Percentiles rank a stretch among this genome's conserved stretches.
phyloP scores from a whole-genome alignment of 2,329 filamentous ascomycete species.

The Claviceps maximensis region DNA sequence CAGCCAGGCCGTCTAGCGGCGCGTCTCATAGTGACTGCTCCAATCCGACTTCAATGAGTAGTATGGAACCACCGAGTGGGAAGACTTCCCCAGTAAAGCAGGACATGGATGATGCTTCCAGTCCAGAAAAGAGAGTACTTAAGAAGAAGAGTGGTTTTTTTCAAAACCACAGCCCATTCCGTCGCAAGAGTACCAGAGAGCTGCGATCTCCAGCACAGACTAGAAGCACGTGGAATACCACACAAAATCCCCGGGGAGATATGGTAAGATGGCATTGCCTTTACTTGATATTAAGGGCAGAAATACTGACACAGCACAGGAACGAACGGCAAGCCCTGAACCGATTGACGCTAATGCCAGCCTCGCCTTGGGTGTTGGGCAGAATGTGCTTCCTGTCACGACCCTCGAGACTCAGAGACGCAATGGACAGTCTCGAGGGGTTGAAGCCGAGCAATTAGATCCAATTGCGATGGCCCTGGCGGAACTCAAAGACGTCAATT shows the following conservation, averaged over 20 bases:
- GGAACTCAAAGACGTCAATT: constrained; percentile 71
- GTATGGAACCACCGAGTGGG: constrained; percentile 63
- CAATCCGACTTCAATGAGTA: constrained; percentile 78
- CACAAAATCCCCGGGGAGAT: constrained; percentile 11
- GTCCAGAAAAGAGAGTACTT: constrained; percentile 51
- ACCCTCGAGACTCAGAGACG: constrained; percentile 50
- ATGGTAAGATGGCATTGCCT: constrained; percentile 1
- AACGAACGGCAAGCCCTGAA: constrained; percentile 54
- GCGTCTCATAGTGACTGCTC: constrained; percentile 88
- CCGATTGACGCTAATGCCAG: constrained; percentile 85
- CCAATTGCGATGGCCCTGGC: constrained; percentile 87
- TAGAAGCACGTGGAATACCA: constrained; percentile 47
- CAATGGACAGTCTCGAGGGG: constrained; percentile 16
- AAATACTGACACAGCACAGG: constrained; percentile 13
- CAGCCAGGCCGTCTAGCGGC: constrained; percentile 64
- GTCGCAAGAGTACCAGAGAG: constrained; percentile 80
- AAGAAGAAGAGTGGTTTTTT: constrained; percentile 79
- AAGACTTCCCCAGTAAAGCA: constrained; percentile 64
- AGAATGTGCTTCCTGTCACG: constrained; percentile 90
- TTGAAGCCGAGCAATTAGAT: constrained; percentile 52
- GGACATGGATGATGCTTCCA: constrained; percentile 31
- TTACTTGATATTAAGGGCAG: not conserved
- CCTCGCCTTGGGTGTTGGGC: constrained; percentile 84
- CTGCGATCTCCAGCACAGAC: constrained; percentile 27
- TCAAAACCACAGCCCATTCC: constrained; percentile 83